These are phyloP conservation scores for Immersiporthe knoxdaviesiana DNA, from an alignment of 2,329 filamentous ascomycete species.

Conservation along the genomic window DNA sequence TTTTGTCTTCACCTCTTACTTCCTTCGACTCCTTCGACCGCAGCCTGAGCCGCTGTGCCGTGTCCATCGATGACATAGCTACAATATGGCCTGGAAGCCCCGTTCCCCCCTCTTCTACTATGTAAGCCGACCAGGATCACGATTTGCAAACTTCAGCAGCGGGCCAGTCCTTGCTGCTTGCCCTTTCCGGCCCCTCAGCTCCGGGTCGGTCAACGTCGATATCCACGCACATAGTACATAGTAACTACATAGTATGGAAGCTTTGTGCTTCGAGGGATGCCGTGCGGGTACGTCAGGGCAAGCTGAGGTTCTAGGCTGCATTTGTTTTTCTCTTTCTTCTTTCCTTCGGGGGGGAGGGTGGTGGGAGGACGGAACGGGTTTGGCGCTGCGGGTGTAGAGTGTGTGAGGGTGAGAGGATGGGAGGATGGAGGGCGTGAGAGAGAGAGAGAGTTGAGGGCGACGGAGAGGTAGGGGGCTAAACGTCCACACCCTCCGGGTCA, in stretches of 20 bases:
- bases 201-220: neutral
- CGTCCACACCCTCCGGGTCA: conserved; percentile 17
- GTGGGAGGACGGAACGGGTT: neutral
- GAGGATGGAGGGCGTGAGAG: neutral
- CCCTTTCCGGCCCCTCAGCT: neutral
- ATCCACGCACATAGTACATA: neutral
- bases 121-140: neutral
- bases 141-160: neutral
- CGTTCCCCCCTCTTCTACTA: neutral
- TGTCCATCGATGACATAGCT: neutral
- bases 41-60: neutral
- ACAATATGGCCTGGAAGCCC: neutral
- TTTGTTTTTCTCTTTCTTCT: neutral
- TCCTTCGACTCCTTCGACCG: neutral
- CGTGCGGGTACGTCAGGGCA: neutral
- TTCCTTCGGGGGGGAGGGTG: neutral
- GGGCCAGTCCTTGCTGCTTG: neutral
- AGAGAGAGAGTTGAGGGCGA: neutral
- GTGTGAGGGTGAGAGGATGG: neutral
- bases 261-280: neutral
- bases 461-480: neutral
- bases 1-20: neutral
- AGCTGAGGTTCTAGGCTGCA: conserved; percentile 7
- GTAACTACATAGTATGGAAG: neutral
- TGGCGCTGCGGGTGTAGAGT: neutral